These are phyloP conservation scores for Helminthosporium solani DNA, from an alignment of 2,329 filamentous ascomycete genomes.

Conservation along the genomic window DNA sequence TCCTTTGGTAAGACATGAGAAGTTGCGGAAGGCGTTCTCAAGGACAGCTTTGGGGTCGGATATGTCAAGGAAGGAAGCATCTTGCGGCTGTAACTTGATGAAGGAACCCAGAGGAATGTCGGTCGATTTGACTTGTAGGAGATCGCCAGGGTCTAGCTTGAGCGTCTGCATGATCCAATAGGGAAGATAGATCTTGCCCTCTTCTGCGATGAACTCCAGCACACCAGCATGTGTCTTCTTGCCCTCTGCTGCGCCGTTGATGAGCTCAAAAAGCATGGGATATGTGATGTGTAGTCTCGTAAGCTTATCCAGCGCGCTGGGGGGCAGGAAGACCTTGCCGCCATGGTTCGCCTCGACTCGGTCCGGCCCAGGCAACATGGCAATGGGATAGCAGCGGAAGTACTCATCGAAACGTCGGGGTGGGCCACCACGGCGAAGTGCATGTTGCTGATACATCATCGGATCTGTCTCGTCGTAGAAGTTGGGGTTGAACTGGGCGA, in stretches of 20 bases:
- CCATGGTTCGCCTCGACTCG: slow-evolving; percentile 90
- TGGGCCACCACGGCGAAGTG: slow-evolving; percentile 52
- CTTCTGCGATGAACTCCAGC: slow-evolving; percentile 94
- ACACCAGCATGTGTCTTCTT: slow-evolving; percentile 91
- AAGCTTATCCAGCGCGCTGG: slow-evolving; percentile 93
- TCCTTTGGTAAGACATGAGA: slow-evolving; percentile 87
- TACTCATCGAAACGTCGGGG: slow-evolving; percentile 93
- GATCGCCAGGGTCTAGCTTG: slow-evolving; percentile 83
- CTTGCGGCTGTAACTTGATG: slow-evolving; percentile 96
- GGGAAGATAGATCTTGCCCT: slow-evolving; percentile 92
- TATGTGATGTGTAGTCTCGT: slow-evolving; percentile 95
- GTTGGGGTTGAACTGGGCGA: slow-evolving; percentile 43
- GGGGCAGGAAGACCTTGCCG: slow-evolving; percentile 96
- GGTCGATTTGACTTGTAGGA: slow-evolving; percentile 93
- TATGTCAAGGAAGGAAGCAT: slow-evolving; percentile 90
- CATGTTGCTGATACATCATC: slow-evolving; percentile 56
- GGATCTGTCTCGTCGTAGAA: slow-evolving; percentile 57
- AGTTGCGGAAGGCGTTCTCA: slow-evolving; percentile 94
- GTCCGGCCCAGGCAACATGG: slow-evolving; percentile 89
- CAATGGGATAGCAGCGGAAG: slow-evolving; percentile 93
- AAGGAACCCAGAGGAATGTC: slow-evolving; percentile 86
- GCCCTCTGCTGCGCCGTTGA: slow-evolving; percentile 85
- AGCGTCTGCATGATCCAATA: slow-evolving; percentile 98
- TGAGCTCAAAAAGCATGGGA: slow-evolving; percentile 93
- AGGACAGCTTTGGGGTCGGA: slow-evolving; percentile 96